These are phyloP conservation scores for Aspergillus baeticus DNA, from an alignment of 495 filamentous ascomycete genomes.

Conservation along the genomic window DNA sequence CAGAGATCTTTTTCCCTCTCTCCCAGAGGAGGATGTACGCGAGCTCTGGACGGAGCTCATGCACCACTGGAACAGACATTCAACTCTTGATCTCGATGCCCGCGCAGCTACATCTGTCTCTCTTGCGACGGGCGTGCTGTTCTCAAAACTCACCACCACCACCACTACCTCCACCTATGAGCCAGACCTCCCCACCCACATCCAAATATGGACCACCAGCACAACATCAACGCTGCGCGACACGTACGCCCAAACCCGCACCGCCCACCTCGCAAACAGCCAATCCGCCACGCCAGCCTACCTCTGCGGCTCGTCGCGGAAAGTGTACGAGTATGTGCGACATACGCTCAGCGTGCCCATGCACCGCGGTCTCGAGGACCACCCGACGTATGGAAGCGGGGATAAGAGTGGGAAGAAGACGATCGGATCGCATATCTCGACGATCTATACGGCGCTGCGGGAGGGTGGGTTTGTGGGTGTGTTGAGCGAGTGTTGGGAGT, in stretches of 20 bases:
- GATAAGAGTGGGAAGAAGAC: constrained; percentile 11
- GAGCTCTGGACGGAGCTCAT: constrained; percentile 12
- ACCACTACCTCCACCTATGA: too few relatives aligned
- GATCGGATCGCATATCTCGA: constrained; percentile 24
- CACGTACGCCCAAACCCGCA: not conserved
- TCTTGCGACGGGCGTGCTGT: constrained; percentile 5
- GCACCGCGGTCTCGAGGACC: constrained; percentile 27
- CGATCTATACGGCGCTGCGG: constrained; percentile 22
- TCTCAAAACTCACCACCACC: not conserved
- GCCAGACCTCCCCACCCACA: too few relatives aligned
- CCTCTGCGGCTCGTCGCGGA: constrained; percentile 20
- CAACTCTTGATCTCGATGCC: constrained; percentile 10
- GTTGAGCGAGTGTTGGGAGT: constrained; percentile 50
- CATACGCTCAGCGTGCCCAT: constrained; percentile 23
- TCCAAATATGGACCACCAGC: too few relatives aligned
- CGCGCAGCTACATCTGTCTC: constrained; percentile 10
- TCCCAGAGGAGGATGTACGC: not conserved
- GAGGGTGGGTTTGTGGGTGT: constrained; percentile 15
- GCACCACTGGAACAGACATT: constrained; percentile 12
- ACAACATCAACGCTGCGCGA: too few relatives aligned
- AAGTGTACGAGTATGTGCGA: constrained; percentile 25
- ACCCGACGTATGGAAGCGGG: constrained; percentile 20
- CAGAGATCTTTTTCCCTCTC: not conserved
- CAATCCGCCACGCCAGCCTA: constrained; percentile 2
- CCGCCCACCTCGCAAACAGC: not conserved